Evolutionary conservation across 2,329 filamentous ascomycete genomes (phyloP), one percentile per base, ranked within the genome.

Genomic region (Ceratocystiopsis brevicomis): DNA sequence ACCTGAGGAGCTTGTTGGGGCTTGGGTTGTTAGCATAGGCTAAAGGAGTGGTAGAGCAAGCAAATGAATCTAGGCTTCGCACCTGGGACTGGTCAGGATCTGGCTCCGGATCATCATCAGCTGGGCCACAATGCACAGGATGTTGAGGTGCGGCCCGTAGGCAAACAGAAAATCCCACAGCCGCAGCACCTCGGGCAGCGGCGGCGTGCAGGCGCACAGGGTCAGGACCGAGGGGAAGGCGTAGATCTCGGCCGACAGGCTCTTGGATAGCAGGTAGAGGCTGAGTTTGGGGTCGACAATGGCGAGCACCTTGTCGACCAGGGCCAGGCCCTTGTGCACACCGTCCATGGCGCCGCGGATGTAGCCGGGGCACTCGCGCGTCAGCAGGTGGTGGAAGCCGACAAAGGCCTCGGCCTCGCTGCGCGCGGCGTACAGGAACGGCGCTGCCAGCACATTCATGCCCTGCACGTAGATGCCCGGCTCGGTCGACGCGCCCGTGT

Each of bases 151-250:
- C 34, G 86, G 78, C 0, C 90, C 90, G 52, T 95, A 98, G 0
- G 90, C 88, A 55, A 98, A 93, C 18, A 98, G 62, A 53, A 98
- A 98, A 58, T 98, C 90, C 90, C 90, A 98, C 2, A 98, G 69
- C 49, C 82, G 75, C 44, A 98, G 62, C 0, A 98, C 90, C 61
- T 98, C 88, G 0, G 88, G 88, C 44, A 98, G 61, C 3, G 90
- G 90, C 15, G 90, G 90, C 15, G 90, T 98, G 59, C 90, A 96
- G 21, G 90, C 90, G 56, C 86, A 95, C 41, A 98, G 71, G 0
- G 90, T 98, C 49, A 96, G 66, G 0, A 98, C 90, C 1, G 84
- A 92, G 2, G 90, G 85, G 54, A 98, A 98, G 3, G 88, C 90
- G 57, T 96, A 98, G 44, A 98, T 81, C 63, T 94, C 84, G 3